phyloP scores from a whole-genome alignment of 495 filamentous ascomycete species.

The Penicillium coffeae region DNA sequence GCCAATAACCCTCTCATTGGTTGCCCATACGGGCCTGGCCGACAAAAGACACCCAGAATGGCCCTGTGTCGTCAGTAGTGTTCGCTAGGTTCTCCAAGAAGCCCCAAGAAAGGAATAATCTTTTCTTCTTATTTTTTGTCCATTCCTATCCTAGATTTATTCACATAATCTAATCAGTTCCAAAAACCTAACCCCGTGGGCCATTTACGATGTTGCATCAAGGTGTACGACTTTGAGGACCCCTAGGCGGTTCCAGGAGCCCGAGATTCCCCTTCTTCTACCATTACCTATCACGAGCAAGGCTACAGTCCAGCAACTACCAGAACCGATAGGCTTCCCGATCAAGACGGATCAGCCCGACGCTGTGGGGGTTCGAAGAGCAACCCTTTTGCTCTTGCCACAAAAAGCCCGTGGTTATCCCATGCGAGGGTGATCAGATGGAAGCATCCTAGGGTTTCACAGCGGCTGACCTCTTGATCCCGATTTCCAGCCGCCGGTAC shows the following conservation, averaged over 20 bases:
- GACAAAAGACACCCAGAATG: conserved; percentile 6
- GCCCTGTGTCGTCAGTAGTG: conserved; percentile 11
- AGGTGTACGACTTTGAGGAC: conserved; percentile 28
- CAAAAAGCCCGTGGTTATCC: conserved; percentile 18
- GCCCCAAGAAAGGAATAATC: not conserved
- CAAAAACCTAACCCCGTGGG: conserved; percentile 14
- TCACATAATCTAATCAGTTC: not conserved
- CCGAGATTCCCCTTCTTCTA: conserved; percentile 3
- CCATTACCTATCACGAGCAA: conserved; percentile 20
- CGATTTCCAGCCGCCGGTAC: conserved; percentile 29
- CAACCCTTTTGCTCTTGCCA: conserved; percentile 9
- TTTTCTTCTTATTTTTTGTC: not conserved
- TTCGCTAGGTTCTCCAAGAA: conserved; percentile 7
- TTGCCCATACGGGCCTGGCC: conserved; percentile 8
- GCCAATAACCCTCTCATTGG: conserved; percentile 13
- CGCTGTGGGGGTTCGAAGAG: conserved; percentile 3
- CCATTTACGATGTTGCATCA: conserved; percentile 35
- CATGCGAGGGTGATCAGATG: conserved; percentile 43
- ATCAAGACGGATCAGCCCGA: conserved; percentile 6
- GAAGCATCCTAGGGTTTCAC: conserved; percentile 39
- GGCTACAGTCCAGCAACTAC: conserved; percentile 12
- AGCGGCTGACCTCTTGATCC: conserved; percentile 43
- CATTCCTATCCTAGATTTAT: not conserved
- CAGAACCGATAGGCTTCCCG: conserved; percentile 1
- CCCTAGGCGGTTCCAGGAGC: conserved; percentile 8